Base-by-base conservation (phyloP, 2,329 filamentous ascomycete species). In the Emmonsia crescens region DNA sequence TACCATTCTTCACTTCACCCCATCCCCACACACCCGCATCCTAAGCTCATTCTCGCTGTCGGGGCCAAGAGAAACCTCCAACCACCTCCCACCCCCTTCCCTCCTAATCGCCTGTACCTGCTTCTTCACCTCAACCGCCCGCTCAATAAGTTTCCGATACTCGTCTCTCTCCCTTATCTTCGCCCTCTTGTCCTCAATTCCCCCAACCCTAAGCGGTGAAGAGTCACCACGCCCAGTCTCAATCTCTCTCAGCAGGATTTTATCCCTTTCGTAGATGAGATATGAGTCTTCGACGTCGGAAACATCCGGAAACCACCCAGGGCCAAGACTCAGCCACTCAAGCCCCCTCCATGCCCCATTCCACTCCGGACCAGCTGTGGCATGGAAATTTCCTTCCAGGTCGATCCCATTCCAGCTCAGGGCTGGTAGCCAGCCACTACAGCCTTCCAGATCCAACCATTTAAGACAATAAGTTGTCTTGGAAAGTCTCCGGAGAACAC, bases 371-470 rank as follows among this genome's bases (percentile, higher is more conserved):
- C 75, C 73, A 5, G 70, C 63, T 10, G 64, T 55, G 24, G 49
- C 31, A 29, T 14, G 31, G 55, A 67, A 62, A 19, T 69, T 64
- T 3, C 71, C 72, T 31, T 71, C 61, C 2, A 70, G 66, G 2
- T 68, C 70, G 19, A 62, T 62, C 5, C 71, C 70, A 12, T 70
- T 72, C 76, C 77, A 82, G 31, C 70, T 76, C 36, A 86, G 69
- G 0, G 83, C 82, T 19, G 76, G 73, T 38, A 81, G 67, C 84
- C 84, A 86, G 27, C 76, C 73, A 2, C 70, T 71, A 66, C 84
- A 87, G 9, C 84, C 83, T 68, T 85, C 82, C 0, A 87, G 72
- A 66, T 86, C 84, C 1, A 87, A 76, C 82, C 83, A 86, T 66
- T 80, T 78, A 2, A 87, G 74, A 52, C 82, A 83, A 65, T 85